Conservation (phyloP, 352 stramenopile species). For the Pelagophyceae sp. region DNA sequence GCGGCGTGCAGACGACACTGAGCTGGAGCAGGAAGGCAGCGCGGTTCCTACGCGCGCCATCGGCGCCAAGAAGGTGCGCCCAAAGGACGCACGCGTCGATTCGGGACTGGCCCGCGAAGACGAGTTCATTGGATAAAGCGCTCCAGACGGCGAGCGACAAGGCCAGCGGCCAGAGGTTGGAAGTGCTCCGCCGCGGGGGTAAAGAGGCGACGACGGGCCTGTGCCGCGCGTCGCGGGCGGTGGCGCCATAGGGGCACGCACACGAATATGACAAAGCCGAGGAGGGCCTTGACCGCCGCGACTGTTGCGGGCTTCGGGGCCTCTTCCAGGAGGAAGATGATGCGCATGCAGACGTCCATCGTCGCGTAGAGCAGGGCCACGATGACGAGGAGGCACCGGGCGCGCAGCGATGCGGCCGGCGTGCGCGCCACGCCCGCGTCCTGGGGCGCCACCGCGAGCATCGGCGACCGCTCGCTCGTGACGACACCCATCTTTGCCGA, state of each 20-base stretch:
- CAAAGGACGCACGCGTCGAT: background rate
- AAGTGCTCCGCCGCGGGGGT: background rate
- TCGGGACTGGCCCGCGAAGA: background rate
- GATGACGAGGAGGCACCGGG: background rate
- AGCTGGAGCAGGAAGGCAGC: conserved; percentile 12
- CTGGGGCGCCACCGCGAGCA: no score
- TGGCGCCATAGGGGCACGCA: no score
- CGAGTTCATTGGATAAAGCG: background rate
- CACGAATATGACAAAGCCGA: background rate
- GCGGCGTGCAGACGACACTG: background rate
- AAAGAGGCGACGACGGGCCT: background rate
- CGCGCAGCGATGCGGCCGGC: no score
- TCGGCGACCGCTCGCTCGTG: no score
- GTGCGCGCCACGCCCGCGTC: no score
- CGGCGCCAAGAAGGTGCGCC: no score
- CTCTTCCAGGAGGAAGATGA: background rate
- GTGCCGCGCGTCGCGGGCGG: background rate
- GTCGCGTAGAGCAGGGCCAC: background rate
- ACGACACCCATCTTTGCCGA: no score
- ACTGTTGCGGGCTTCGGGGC: background rate
- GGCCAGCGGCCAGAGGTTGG: background rate
- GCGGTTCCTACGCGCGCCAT: no score
- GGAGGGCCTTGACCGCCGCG: background rate
- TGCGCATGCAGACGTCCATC: background rate
- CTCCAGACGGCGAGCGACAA: background rate